These are phyloP conservation scores for Cinchona pubescens DNA, from an alignment of 257 asterid species.

Conservation along the genomic window DNA sequence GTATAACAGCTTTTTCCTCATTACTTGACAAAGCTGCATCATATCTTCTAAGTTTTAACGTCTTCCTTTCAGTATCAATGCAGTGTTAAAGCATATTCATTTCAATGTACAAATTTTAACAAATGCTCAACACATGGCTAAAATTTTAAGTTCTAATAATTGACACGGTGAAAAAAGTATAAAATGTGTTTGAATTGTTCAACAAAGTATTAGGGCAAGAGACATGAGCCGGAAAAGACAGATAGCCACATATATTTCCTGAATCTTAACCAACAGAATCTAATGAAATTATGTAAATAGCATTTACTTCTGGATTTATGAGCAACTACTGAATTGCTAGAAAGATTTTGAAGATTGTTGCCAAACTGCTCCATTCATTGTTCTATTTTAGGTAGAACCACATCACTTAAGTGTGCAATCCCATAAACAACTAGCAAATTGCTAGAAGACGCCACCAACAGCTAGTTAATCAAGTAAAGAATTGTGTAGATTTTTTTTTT, in stretches of 20 bases:
- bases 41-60: background rate
- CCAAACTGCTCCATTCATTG: too few species aligned
- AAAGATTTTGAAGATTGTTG: too few species aligned
- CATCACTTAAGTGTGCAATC: too few species aligned
- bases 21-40: background rate
- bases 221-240: background rate
- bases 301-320: background rate
- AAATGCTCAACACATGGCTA: background rate
- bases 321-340: background rate
- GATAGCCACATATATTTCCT: background rate
- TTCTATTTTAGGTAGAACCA: too few species aligned
- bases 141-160: background rate
- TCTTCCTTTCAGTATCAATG: background rate
- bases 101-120: background rate
- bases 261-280: too few species aligned
- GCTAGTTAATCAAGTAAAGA: background rate
- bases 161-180: background rate
- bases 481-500: background rate
- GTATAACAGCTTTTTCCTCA: background rate
- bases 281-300: background rate
- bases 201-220: background rate
- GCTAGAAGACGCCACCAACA: too few species aligned
- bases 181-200: background rate
- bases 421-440: too few species aligned
- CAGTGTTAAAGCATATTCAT: background rate